A percentile compares a stretch with the other conserved stretches of the same genome.
These are phyloP conservation scores for Leersia perrieri DNA, from an alignment of 176 grass and related monocot genomes.

Conservation along the genomic window DNA sequence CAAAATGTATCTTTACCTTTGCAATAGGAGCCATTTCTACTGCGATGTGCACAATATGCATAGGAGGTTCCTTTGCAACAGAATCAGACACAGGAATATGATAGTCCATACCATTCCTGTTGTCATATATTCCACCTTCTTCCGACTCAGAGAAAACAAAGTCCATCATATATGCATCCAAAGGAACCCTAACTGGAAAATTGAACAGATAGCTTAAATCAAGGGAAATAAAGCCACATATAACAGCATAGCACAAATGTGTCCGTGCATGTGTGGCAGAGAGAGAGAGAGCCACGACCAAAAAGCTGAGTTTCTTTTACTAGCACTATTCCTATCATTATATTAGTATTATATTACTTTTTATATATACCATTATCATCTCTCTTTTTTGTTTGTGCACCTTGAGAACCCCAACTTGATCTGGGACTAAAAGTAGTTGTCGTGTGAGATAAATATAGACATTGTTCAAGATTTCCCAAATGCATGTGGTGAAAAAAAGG, in stretches of 20 bases:
- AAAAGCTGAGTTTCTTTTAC: background rate
- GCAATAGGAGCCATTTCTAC: constrained; percentile 99
- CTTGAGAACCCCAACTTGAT: background rate
- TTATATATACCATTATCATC: background rate
- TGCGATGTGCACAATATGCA: constrained; percentile 96
- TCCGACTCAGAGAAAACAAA: constrained; percentile 97
- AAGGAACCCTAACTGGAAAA: constrained; percentile 83
- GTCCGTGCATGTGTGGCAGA: background rate
- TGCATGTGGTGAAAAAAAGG: constrained; percentile 7
- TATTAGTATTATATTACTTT: background rate
- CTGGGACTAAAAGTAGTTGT: background rate
- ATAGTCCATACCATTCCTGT: constrained; percentile 82
- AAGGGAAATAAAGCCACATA: constrained; percentile 15
- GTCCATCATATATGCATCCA: constrained; percentile 98
- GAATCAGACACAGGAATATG: constrained; percentile 79
- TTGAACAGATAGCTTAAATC: background rate
- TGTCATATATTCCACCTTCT: constrained; percentile 91
- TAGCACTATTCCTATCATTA: background rate
- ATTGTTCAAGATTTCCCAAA: background rate
- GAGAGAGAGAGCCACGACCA: background rate
- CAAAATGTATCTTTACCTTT: constrained; percentile 49
- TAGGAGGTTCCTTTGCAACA: constrained; percentile 70
- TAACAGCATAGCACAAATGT: background rate
- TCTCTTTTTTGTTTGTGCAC: background rate
- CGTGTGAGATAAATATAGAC: no score